Evolutionary conservation across 768 basidiomycete genomes (phyloP), one percentile per base, ranked within the genome.

Genomic region (Atractiella rhizophila): DNA sequence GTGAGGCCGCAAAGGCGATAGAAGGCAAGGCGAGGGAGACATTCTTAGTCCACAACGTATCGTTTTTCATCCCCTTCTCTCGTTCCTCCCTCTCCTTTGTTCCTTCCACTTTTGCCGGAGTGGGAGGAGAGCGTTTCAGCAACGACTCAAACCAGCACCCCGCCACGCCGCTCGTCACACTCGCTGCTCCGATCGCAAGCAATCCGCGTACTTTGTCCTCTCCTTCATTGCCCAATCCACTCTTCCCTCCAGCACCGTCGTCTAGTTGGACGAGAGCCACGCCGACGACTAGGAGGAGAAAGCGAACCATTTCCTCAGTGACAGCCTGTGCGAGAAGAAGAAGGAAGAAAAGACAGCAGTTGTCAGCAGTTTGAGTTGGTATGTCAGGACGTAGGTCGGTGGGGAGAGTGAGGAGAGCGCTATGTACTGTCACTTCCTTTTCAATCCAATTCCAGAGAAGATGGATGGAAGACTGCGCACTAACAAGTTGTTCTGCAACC

Each of bases 91-190:
- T n/a, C n/a, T n/a, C n/a, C n/a, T n/a, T n/a, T n/a, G n/a, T n/a
- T n/a, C n/a, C n/a, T n/a, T n/a, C n/a, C n/a, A n/a, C n/a, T n/a
- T n/a, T n/a, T n/a, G n/a, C n/a, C n/a, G n/a, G n/a, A n/a, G n/a
- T n/a, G n/a, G n/a, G n/a, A n/a, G n/a, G 8, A 9, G 9, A 8
- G 12, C 13, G 19, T 15, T 88, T 91, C 45, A 85, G 63, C 28
- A 82, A 81, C 74, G 83, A 82, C 61, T 96, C 86, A 50, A 96
- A 91, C 62, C 88, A 96, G 15, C 85, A 83, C 3, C 86, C 86
- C 0, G 86, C 86, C 30, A 96, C 69, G 19, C 85, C 86, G 0
- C 81, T 85, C 0, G 83, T 86, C 54, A 88, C 70, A 62, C 86
- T 91, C 0, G 88, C 85, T 5, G 76, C 70, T 10, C 71, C 65